These are phyloP conservation scores for Prinsepia uniflora DNA, from an alignment of 306 rosid species.

Conservation along the genomic window DNA sequence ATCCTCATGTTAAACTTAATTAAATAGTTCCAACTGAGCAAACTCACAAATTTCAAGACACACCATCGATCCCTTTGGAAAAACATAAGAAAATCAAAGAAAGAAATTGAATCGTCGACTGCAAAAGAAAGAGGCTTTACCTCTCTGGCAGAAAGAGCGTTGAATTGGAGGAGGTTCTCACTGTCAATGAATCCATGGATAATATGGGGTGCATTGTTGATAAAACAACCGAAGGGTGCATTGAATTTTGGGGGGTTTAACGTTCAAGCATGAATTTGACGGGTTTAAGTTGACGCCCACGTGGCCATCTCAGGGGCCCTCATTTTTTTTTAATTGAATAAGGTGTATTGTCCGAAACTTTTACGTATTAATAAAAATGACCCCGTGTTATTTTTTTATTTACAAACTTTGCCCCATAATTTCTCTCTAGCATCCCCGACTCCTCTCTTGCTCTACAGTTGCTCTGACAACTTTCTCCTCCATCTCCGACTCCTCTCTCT, in stretches of 20 bases:
- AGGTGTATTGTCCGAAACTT: too few species aligned
- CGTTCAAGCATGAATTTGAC: not conserved
- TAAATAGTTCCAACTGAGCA: not conserved
- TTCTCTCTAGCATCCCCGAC: too few species aligned
- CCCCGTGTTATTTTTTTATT: too few species aligned
- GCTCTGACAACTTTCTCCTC: too few species aligned
- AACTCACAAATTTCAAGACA: not conserved
- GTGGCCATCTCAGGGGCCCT: not conserved
- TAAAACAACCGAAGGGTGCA: not conserved
- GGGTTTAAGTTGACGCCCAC: not conserved
- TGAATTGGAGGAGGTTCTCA: not conserved
- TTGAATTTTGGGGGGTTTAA: not conserved
- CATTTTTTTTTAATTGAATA: not conserved
- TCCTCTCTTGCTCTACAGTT: too few species aligned
- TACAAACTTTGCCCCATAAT: too few species aligned
- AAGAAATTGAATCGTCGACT: not conserved
- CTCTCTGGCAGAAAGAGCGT: not conserved
- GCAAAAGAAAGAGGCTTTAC: not conserved
- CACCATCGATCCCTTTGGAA: not conserved
- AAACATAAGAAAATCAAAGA: not conserved
- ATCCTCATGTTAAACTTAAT: not conserved
- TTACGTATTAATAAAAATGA: too few species aligned
- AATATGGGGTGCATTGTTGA: not conserved
- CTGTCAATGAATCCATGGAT: not conserved
- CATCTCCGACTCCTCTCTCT: too few species aligned